Evolutionary conservation across 805 yeast genomes (phyloP), one percentile per base, ranked within the genome.

Genomic region (Ogataea pignaliae): DNA sequence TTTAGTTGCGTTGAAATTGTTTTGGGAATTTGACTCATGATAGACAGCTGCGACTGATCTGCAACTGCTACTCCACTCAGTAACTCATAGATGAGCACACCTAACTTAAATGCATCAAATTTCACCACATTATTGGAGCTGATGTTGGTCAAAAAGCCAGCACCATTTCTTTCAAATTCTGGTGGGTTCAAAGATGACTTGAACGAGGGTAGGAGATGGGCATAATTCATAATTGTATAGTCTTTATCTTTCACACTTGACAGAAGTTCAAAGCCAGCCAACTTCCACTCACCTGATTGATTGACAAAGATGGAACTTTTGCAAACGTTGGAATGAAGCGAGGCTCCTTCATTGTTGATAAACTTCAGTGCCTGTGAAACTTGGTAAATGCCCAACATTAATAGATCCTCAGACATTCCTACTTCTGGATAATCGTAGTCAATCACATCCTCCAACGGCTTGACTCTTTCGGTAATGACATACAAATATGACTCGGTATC

Each of bases 221-320:
- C 59, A 41, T 33, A 21, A 62, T 63, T 36, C 47, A 51, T 30
- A 17, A 48, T 34, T 37, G 54, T n/a, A 59, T 66, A 58, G 16
- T 74, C 73, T 40, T 64, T 69, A 15, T 73, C 81, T 4, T 75
- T 66, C 36, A 75, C 59, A 43, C 70, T 75, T 2, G 83, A 72
- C 31, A 79, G 64, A 1, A 83, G 61, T 61, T 90, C 97, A 55
- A 89, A 80, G 1, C 96, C 96, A 46, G 85, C 85, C 26, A 90
- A 59, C 46, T 79, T 83, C 91, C 96, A 88, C 56, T 85, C 95
- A 12, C 97, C 96, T 13, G 70, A 57, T 29, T 71, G 75, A 43
- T 77, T 83, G 13, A 87, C 80, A 59, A 68, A 89, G 1, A 90
- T 73, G 1, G 85, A 76, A 34, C 75, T 69, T 15, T 66, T 52